Base-by-base conservation (phyloP, 2,329 filamentous ascomycete genomes). In the Arthrobotrys iridis region DNA sequence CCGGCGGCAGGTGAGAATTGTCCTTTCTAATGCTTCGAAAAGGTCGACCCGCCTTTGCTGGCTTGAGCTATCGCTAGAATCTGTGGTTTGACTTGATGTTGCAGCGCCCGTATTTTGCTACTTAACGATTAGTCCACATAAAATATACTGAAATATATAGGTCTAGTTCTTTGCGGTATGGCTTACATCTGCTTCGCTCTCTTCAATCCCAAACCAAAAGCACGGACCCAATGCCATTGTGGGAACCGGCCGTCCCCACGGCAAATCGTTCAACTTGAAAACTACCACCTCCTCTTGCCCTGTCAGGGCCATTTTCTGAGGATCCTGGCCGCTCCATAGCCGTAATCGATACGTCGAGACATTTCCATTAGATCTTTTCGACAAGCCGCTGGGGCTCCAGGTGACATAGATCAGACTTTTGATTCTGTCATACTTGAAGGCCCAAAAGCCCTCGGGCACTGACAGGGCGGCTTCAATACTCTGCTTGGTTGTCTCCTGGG, bases 191-290 rank as follows among this genome's bases (percentile, higher is more conserved):
- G 3, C 26, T 0, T 8, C 13, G 20, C 30, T 15, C 4, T 30
- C 24, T 7, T 52, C 46, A 52, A 52, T 35, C 26, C 46, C 46
- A 52, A 52, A 52, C 46, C 46, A 52, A 52, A 52, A 52, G 33
- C 13, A 52, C 15, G 4, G 4, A 8, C n/a, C 46, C 2, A 52
- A 8, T 3, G 10, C 11, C 18, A 52, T 20, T 5, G 7, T 20
- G 1, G 26, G 13, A 11, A 52, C 24, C 26, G 26, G n/a, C 10
- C 1, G 6, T 5, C 33, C 28, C 26, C 28, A 33, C 6, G 46
- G 46, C 26, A 13, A 10, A 7, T 35, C 7, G 33, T 20, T 20
- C 1, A 20, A 33, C 2, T 33, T 15, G 20, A 52, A 52, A 3
- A 33, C 46, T 8, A 52, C 15, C 10, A 26, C 11, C 7, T 33